A percentile compares a stretch with the other conserved stretches of the same genome.
These are phyloP conservation scores for Silene uniflora DNA, from an alignment of 148 eudicot species.

Conservation along the genomic window DNA sequence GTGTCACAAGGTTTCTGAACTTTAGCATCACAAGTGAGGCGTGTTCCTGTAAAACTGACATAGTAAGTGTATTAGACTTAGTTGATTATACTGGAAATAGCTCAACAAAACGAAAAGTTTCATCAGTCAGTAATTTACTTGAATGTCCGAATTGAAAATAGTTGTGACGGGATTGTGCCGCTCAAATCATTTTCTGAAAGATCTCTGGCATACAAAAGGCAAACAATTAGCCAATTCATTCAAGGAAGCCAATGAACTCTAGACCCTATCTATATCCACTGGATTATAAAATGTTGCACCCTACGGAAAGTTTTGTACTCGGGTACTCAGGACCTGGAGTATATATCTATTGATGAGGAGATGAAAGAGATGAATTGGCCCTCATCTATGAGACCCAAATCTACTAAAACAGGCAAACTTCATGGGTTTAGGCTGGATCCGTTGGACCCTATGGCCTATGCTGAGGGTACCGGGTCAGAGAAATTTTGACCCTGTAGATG, in stretches of 20 bases:
- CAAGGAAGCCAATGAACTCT: neutral
- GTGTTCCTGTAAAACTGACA: constrained; percentile 81
- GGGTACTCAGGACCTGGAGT: no score
- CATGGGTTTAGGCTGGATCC: neutral
- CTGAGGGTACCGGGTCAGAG: neutral
- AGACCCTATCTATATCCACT: no score
- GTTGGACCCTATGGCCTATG: neutral
- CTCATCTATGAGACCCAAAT: neutral
- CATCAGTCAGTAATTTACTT: constrained; percentile 46
- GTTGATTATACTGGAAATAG: neutral
- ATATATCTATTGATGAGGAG: no score
- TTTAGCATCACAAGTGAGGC: constrained; percentile 62
- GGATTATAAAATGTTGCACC: no score
- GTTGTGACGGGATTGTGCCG: constrained; percentile 55
- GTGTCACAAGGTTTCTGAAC: constrained; percentile 67
- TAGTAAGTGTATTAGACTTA: constrained; percentile 1
- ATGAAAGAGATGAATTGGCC: neutral
- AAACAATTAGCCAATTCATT: neutral
- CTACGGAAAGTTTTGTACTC: no score
- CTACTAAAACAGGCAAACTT: neutral
- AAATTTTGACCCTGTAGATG: neutral
- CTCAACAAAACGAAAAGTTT: constrained; percentile 4
- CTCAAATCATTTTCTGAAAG: constrained; percentile 68
- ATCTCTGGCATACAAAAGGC: constrained; percentile 48
- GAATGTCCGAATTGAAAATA: constrained; percentile 60